Evolutionary conservation across 768 basidiomycete genomes (phyloP).

Genomic region (Dioszegia hungarica): DNA sequence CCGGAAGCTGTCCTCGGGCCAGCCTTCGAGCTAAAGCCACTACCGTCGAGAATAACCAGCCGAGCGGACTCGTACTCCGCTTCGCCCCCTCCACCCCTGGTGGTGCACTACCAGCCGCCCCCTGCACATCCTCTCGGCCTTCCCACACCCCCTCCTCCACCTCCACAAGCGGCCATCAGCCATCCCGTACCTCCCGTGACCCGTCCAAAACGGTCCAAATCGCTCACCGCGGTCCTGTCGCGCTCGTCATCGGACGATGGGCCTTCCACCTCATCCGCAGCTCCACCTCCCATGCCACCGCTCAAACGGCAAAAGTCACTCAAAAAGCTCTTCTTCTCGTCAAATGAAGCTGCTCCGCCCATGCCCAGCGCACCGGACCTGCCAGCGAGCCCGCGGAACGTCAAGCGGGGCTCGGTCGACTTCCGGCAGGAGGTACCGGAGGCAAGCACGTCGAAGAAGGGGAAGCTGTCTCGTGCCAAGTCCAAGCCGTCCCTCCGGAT

Average conservation of each 20-base stretch:
- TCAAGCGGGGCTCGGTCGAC: not conserved
- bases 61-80: not conserved
- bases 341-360: not conserved
- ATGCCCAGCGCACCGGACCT: not conserved
- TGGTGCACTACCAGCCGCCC: not conserved
- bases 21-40: not conserved
- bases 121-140: not conserved
- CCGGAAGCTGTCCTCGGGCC: not conserved
- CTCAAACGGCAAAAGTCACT: conserved; percentile 29
- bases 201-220: conserved; percentile 9
- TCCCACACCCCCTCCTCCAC: not conserved
- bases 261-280: not conserved
- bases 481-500: conserved; percentile 21
- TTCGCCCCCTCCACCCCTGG: not conserved
- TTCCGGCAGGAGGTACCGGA: not conserved
- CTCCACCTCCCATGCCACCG: conserved; percentile 5
- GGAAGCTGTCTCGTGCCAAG: conserved; percentile 12
- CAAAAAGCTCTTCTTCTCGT: conserved; percentile 31
- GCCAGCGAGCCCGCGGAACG: not conserved
- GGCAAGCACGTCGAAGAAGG: conserved; percentile 7
- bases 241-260: conserved; percentile 7
- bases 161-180: not conserved
- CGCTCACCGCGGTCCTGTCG: conserved; percentile 8
- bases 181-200: not conserved
- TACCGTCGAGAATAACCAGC: not conserved